These are phyloP conservation scores for Leccinellum luteum DNA, from an alignment of 768 basidiomycete species.

Conservation along the genomic window DNA sequence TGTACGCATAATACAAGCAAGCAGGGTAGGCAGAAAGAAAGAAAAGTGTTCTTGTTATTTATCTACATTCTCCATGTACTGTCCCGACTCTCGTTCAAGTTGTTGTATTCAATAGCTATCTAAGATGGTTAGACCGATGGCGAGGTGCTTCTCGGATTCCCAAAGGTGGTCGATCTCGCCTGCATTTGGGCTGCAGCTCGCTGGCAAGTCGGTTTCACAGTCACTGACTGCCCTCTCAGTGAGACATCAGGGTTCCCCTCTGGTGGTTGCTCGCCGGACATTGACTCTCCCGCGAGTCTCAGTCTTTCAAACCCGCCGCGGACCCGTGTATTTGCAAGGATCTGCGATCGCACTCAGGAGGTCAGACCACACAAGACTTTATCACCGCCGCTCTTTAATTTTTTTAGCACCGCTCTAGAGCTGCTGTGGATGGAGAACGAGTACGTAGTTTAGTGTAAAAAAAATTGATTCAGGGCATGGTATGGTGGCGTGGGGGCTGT, in stretches of 20 bases:
- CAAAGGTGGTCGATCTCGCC: constrained; percentile 1
- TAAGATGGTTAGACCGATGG: not conserved
- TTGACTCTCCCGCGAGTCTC: not conserved
- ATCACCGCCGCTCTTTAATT: constrained; percentile 8
- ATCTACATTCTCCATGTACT: not conserved
- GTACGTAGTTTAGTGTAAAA: not conserved
- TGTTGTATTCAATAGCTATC: not conserved
- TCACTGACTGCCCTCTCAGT: too few relatives aligned
- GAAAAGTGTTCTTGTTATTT: not conserved
- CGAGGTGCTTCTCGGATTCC: constrained; percentile 3
- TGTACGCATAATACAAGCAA: not conserved
- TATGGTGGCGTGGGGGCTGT: constrained; percentile 34
- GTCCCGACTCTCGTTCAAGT: constrained; percentile 1
- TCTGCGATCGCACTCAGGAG: constrained; percentile 7
- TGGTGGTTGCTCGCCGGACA: not conserved
- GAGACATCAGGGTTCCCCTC: not conserved
- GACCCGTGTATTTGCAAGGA: constrained; percentile 7
- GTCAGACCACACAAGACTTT: not conserved
- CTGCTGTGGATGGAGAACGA: too few relatives aligned
- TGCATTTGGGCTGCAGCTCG: not conserved
- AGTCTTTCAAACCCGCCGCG: too few relatives aligned
- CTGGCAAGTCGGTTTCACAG: not conserved
- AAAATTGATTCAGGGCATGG: constrained; percentile 18
- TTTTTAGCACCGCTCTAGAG: too few relatives aligned
- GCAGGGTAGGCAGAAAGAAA: not conserved